Conservation (phyloP, 2,329 filamentous ascomycete genomes). For the Penicillium sp. region DNA sequence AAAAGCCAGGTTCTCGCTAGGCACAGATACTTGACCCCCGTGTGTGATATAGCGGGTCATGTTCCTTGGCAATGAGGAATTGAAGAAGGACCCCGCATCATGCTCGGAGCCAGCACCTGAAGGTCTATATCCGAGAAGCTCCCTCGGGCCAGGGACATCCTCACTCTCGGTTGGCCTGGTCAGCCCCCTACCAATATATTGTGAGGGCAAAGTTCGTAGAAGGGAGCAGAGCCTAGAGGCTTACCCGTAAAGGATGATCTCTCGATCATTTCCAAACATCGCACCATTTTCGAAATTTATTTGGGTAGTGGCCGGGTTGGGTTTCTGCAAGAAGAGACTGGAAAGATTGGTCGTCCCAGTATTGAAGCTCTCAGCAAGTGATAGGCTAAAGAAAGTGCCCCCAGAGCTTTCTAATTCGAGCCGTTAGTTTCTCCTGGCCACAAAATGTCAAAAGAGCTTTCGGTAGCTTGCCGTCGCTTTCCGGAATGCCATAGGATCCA, state of each 20-base stretch:
- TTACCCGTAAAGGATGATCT: slow-evolving; percentile 62
- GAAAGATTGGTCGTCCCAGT: slow-evolving; percentile 2
- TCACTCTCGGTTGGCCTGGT: slow-evolving; percentile 36
- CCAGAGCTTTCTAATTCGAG: background rate
- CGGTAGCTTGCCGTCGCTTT: slow-evolving; percentile 44
- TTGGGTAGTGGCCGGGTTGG: slow-evolving; percentile 49
- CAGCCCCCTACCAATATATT: slow-evolving; percentile 44
- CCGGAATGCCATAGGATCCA: slow-evolving; percentile 35
- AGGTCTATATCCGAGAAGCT: slow-evolving; percentile 51
- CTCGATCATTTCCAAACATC: slow-evolving; percentile 62
- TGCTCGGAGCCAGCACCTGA: slow-evolving; percentile 53
- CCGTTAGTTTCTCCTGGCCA: background rate
- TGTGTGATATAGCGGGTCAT: slow-evolving; percentile 63
- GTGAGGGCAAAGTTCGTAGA: background rate
- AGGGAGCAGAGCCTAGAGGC: background rate
- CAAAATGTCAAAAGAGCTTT: background rate
- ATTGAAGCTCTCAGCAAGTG: slow-evolving; percentile 1
- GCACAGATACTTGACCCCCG: slow-evolving; percentile 61
- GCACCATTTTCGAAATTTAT: slow-evolving; percentile 58
- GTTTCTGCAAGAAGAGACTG: background rate
- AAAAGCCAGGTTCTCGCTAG: slow-evolving; percentile 68
- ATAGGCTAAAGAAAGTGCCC: slow-evolving; percentile 2
- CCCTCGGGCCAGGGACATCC: slow-evolving; percentile 40
- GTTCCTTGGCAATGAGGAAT: slow-evolving; percentile 40
- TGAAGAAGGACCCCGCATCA: slow-evolving; percentile 47